These are phyloP conservation scores for Phytophthora foliorum DNA, from an alignment of 352 stramenopile genomes.

Conservation along the genomic window DNA sequence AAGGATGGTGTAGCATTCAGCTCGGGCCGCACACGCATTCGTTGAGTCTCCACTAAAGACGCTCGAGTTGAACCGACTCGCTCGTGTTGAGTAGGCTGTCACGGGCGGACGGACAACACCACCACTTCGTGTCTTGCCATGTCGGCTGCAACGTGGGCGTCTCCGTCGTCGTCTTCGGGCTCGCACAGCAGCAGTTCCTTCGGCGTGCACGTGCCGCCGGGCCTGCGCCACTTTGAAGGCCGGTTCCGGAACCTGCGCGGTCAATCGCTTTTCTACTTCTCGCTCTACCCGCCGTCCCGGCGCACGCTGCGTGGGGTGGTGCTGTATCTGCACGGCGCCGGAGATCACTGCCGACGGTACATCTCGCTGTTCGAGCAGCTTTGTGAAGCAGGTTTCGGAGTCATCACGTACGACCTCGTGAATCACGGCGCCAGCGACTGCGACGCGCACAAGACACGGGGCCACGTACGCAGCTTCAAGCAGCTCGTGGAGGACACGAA, in stretches of 20 bases:
- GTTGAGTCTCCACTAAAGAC: conserved; percentile 15
- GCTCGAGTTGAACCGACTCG: conserved; percentile 25
- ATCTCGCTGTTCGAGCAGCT: conserved; percentile 51
- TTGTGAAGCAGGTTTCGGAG: conserved; percentile 46
- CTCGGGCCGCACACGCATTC: background rate
- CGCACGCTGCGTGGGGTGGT: conserved; percentile 46
- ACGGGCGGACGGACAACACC: background rate
- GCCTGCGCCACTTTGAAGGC: conserved; percentile 43
- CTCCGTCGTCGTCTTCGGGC: conserved; percentile 14
- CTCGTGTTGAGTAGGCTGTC: conserved; percentile 11
- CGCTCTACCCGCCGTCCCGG: conserved; percentile 37
- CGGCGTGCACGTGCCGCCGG: conserved; percentile 33
- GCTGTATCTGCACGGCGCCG: conserved; percentile 53
- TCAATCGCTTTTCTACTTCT: conserved; percentile 48
- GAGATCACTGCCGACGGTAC: conserved; percentile 55
- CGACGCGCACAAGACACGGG: conserved; percentile 39
- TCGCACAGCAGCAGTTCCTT: conserved; percentile 25
- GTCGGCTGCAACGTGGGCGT: conserved; percentile 18
- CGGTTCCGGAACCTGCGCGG: conserved; percentile 44
- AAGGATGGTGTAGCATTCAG: conserved; percentile 15
- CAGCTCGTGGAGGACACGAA: conserved; percentile 63
- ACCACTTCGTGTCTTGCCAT: conserved; percentile 3
- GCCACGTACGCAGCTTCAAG: conserved; percentile 44
- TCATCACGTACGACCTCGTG: conserved; percentile 55
- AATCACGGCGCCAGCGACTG: conserved; percentile 55